Base-by-base conservation (phyloP, 2,329 filamentous ascomycete genomes). In the Claviceps sp. region DNA sequence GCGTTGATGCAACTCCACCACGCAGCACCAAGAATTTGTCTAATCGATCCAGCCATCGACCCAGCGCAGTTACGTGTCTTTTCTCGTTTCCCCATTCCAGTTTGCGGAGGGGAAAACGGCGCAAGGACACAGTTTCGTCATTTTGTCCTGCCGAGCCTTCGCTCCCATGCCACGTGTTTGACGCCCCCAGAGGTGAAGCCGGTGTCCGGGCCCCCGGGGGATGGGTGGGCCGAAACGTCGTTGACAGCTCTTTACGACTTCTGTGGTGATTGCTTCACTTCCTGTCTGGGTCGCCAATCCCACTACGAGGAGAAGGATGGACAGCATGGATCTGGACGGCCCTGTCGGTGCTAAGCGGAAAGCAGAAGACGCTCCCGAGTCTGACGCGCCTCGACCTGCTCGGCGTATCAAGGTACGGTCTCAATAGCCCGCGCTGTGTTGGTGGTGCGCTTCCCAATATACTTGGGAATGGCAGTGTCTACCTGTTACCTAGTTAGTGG, bases 321-420 rank as follows among this genome's bases (percentile, higher is more conserved):
- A 73, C 45, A 54, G 57, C 42, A 77, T 76, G 71, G 72, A 75
- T 40, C 50, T 74, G 47, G 70, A 74, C 54, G 61, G 37, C 49
- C 53, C 53, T 11, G 57, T 52, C 43, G 74, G 75, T 50, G 68
- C 63, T 52, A 79, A 79, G 64, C 66, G 76, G 45, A 79, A 78
- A 58, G 73, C 71, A 2, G 67, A 71, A 14, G 64, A 63, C 6
- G 57, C 62, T 14, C 60, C 56, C 22, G 64, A 67, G 13, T 59
- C 56, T 20, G 64, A 67, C 11, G 67, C 65, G n/a, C 61, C 66
- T 51, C 68, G 64, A 42, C 68, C 68, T 23, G 66, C 70, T 47
- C 73, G 69, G 22, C 71, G 76, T 46, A 79, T 79, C 55, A 72
- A 73, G 66, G 76, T 67, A 66, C 64, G 5, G 20, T 23, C 38